Evolutionary conservation across 768 basidiomycete genomes (phyloP), one percentile per base, ranked within the genome.

Genomic region (Hygrophoropsis aurantiaca): DNA sequence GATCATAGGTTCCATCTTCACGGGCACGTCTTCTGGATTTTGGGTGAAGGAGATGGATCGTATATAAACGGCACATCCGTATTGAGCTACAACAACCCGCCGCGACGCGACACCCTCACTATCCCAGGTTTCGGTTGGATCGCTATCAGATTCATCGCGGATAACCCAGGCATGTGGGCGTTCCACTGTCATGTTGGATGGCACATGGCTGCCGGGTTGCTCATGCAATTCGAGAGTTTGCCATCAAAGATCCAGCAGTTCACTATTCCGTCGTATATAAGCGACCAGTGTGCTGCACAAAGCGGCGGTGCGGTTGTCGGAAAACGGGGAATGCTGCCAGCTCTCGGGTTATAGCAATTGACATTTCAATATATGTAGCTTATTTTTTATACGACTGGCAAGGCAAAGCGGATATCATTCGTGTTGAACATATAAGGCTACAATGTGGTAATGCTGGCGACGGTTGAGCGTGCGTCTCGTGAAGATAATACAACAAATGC

Each of bases 101-200:
- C 73, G 47, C 61, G 71, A 10, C 61, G 74, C 8, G 75, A 77
- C 53, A 74, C 74, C 1, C 46, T 73, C 13, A 59, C 72, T 30
- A 49, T 77, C 34, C 73, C 72, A 1, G 66, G 66, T 16, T 74
- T 55, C 47, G 64, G 65, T 23, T 75, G 60, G 56, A 52, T 62
- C 23, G 58, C 61, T 15, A 60, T 77, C 18, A 68, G 75, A 24
- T 74, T 74, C 48, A 58, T 71, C 13, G 64, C 67, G 5, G 72
- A 75, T 53, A 74, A 74, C 44, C 69, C 74, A 0, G 74, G 74
- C 24, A 47, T 72, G 32, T 76, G 74, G 74, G 70, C 72, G 1
- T 70, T 76, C 58, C 74, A 75, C 53, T 75, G 74, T 30, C 74
- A 72, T 50, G 58, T 59, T 53, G 57, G 48, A 40, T 69, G 69